A percentile compares a stretch with the other conserved stretches of the same genome.
Conservation (phyloP, 2,329 filamentous ascomycete species). For the Scedosporium boydii region DNA sequence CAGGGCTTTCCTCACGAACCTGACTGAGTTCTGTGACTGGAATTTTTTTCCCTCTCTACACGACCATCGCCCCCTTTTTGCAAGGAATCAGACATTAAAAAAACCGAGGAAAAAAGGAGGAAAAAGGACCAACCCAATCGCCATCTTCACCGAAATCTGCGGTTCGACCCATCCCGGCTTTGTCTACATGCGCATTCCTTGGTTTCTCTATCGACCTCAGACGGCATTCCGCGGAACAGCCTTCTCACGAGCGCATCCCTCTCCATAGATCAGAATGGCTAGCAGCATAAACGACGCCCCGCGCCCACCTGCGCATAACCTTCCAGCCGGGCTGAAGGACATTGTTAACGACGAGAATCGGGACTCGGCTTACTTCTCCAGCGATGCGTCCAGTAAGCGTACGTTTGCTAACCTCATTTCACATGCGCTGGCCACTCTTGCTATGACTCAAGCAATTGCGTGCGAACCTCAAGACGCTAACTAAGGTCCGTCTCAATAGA, state of each 20-base stretch:
- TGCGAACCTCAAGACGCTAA: background rate
- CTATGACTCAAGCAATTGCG: background rate
- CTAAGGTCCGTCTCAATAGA: constrained; percentile 18
- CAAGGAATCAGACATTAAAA: background rate
- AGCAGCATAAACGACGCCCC: background rate
- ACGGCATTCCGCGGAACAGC: background rate
- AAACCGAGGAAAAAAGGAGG: background rate
- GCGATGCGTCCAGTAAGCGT: constrained; percentile 15
- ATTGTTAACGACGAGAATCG: constrained; percentile 41
- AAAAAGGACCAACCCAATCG: background rate
- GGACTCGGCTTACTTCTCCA: constrained; percentile 15
- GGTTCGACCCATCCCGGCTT: background rate
- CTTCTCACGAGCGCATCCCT: background rate
- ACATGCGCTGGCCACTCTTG: background rate
- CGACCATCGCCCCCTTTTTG: background rate
- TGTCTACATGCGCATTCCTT: background rate
- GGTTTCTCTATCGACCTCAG: background rate
- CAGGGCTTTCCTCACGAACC: background rate
- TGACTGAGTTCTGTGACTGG: background rate
- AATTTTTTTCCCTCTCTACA: background rate
- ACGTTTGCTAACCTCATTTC: constrained; percentile 8
- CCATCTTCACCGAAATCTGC: background rate
- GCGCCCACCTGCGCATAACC: constrained; percentile 1
- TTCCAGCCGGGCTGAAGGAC: constrained; percentile 36
- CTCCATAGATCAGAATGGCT: background rate